These are phyloP conservation scores for Dalbergia cultrata DNA, from an alignment of 306 rosid species.

Conservation along the genomic window DNA sequence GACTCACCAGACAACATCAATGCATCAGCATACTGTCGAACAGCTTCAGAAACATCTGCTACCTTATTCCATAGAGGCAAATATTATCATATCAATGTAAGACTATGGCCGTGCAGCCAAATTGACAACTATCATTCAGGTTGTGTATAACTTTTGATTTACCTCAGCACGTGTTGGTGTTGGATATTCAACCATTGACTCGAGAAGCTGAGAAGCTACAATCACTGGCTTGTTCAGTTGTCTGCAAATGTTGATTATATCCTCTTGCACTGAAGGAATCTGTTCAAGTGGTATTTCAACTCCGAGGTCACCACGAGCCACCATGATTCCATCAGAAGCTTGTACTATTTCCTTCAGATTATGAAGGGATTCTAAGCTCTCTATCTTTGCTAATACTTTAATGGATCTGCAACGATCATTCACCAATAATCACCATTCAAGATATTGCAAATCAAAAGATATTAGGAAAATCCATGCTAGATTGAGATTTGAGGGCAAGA, in stretches of 20 bases:
- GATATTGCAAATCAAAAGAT: neutral
- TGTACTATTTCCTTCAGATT: conserved; percentile 74
- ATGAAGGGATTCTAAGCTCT: conserved; percentile 85
- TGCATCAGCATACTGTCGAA: conserved; percentile 86
- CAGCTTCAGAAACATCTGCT: conserved; percentile 95
- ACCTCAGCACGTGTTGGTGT: conserved; percentile 99
- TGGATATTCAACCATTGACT: conserved; percentile 95
- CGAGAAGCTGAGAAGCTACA: conserved; percentile 94
- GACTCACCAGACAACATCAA: conserved; percentile 93
- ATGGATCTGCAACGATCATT: conserved; percentile 61
- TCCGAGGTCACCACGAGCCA: conserved; percentile 93
- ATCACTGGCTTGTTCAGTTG: conserved; percentile 90
- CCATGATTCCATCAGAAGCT: conserved; percentile 94
- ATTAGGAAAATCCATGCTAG: neutral
- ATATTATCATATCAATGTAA: conserved; percentile 4
- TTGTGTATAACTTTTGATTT: conserved; percentile 20
- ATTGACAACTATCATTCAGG: conserved; percentile 1
- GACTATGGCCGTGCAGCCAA: conserved; percentile 11
- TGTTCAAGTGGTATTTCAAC: conserved; percentile 92
- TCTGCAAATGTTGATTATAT: conserved; percentile 71
- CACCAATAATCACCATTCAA: conserved; percentile 5
- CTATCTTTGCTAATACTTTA: conserved; percentile 83
- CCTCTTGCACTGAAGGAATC: conserved; percentile 83
- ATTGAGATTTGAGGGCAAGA: neutral
- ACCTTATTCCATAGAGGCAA: conserved; percentile 62